These are phyloP conservation scores for Ascochyta fabae DNA, from an alignment of 2,329 filamentous ascomycete genomes.

Conservation along the genomic window DNA sequence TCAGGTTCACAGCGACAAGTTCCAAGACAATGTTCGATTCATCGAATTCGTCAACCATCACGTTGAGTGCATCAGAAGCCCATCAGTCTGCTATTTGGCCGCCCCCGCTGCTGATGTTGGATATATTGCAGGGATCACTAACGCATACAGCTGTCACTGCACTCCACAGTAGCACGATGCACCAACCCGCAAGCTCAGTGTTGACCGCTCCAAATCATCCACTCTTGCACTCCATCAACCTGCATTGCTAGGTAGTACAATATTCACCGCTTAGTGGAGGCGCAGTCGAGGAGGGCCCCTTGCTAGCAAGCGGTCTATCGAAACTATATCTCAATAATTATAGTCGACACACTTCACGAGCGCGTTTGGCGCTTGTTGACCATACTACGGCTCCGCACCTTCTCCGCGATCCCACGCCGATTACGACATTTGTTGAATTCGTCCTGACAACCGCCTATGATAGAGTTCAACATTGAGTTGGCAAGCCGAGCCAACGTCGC, in stretches of 20 bases:
- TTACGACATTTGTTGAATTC: neutral
- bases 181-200: neutral
- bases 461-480: neutral
- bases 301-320: slow-evolving; percentile 12
- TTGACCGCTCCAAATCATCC: slow-evolving; percentile 5
- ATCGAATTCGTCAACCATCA: neutral
- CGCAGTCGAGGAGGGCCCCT: slow-evolving; percentile 1
- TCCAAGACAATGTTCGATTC: neutral
- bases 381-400: neutral
- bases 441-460: neutral
- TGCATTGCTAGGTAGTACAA: slow-evolving; percentile 8
- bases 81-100: neutral
- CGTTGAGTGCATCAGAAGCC: neutral
- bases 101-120: neutral
- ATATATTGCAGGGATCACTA: slow-evolving; percentile 1
- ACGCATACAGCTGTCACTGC: slow-evolving; percentile 1
- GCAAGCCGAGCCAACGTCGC: neutral
- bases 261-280: slow-evolving; percentile 7
- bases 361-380: slow-evolving; percentile 18
- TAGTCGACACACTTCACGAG: slow-evolving; percentile 5
- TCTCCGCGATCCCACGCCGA: neutral
- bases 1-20: neutral
- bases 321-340: slow-evolving; percentile 12
- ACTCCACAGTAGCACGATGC: slow-evolving; percentile 13
- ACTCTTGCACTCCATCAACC: slow-evolving; percentile 1